Evolutionary conservation across 768 basidiomycete species (phyloP).

Genomic region (Tephrocybe rancida): DNA sequence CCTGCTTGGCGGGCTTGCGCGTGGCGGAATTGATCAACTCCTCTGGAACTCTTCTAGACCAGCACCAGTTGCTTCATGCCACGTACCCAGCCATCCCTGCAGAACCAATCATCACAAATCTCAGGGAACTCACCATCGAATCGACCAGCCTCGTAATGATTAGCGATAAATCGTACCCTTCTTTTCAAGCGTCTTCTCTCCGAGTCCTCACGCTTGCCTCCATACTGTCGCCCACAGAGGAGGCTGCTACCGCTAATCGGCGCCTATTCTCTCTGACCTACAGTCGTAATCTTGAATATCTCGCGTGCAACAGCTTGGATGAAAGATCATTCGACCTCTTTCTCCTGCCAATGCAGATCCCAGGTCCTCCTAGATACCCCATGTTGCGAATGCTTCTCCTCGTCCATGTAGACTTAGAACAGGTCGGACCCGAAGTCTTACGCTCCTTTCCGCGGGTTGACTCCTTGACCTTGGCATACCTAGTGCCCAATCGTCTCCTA

Average conservation of each 20-base stretch:
- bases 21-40: constrained; percentile 1
- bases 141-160: constrained; percentile 3
- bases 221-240: not conserved
- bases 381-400: not conserved
- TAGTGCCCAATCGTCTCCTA: not conserved
- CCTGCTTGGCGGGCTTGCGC: constrained; percentile 4
- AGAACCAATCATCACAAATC: constrained; percentile 1
- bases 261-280: not conserved
- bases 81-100: constrained; percentile 9
- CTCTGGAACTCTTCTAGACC: constrained; percentile 11
- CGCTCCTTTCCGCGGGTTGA: not conserved
- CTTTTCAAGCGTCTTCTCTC: constrained; percentile 1
- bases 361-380: not conserved
- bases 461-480: not conserved
- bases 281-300: not conserved
- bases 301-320: not conserved
- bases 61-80: constrained; percentile 6
- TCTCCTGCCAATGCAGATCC: not conserved
- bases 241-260: not conserved
- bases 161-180: not conserved
- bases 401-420: not conserved
- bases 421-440: not conserved
- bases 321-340: not conserved
- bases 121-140: not conserved
- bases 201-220: not conserved